phyloP scores from a whole-genome alignment of 257 asterid species.

The Jacaranda copaia region DNA sequence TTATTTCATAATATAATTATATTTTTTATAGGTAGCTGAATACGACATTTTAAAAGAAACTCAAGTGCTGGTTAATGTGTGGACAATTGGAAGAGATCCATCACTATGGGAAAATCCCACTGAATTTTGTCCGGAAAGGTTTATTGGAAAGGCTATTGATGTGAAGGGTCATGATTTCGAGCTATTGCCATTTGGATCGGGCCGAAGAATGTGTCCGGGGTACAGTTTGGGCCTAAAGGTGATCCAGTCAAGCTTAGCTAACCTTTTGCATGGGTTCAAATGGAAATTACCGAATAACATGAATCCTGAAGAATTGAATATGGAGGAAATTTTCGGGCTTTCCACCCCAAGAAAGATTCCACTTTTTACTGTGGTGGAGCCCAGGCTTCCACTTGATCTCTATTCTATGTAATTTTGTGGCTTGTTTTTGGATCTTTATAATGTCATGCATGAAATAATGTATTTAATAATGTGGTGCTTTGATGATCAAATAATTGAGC shows the following conservation, averaged over 20 bases:
- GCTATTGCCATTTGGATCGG: slow-evolving; percentile 71
- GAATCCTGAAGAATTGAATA: slow-evolving; percentile 48
- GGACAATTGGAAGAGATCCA: slow-evolving; percentile 78
- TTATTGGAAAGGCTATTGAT: slow-evolving; percentile 53
- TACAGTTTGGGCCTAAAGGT: slow-evolving; percentile 61
- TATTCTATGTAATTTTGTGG: slow-evolving; percentile 33
- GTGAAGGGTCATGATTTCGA: slow-evolving; percentile 63
- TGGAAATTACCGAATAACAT: slow-evolving; percentile 52
- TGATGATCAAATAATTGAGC: neutral
- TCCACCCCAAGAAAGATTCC: slow-evolving; percentile 59
- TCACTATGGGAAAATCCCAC: slow-evolving; percentile 58
- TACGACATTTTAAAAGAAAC: slow-evolving; percentile 59
- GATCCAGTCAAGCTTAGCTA: slow-evolving; percentile 63
- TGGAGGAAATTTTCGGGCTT: slow-evolving; percentile 70
- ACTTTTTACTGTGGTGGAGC: slow-evolving; percentile 42
- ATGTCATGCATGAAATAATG: neutral
- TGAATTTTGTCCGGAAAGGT: slow-evolving; percentile 62
- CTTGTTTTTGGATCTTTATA: neutral
- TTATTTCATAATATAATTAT: neutral
- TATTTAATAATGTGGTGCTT: neutral
- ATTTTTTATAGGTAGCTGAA: slow-evolving; percentile 48
- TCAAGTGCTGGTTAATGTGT: slow-evolving; percentile 54
- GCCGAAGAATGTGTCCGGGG: slow-evolving; percentile 77
- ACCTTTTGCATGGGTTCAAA: slow-evolving; percentile 58
- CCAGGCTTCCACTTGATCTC: slow-evolving; percentile 50